These are phyloP conservation scores for Acer campestre DNA, from an alignment of 345 rosid species.

Conservation along the genomic window DNA sequence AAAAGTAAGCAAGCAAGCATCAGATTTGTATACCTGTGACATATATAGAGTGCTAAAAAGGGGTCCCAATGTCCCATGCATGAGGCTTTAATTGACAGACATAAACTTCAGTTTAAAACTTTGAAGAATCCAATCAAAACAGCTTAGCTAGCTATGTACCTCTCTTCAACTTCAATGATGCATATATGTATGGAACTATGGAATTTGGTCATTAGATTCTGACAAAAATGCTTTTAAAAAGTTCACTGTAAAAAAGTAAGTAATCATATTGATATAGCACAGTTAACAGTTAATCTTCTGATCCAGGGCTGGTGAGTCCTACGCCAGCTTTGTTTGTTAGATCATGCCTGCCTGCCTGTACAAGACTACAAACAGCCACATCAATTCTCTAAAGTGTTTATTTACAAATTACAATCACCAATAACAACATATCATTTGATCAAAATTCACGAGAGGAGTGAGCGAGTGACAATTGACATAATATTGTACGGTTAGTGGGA, in stretches of 20 bases:
- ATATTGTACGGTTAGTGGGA: slow-evolving; percentile 13
- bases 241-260: slow-evolving; percentile 15
- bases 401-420: not conserved
- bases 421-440: not conserved
- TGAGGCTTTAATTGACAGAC: slow-evolving; percentile 23
- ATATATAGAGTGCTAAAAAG: slow-evolving; percentile 13
- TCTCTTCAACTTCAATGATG: slow-evolving; percentile 24
- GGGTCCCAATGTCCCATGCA: slow-evolving; percentile 22
- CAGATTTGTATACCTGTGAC: not conserved
- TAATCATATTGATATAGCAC: slow-evolving; percentile 18
- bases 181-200: slow-evolving; percentile 24
- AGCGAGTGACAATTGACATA: not conserved
- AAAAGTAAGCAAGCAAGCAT: not conserved
- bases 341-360: slow-evolving; percentile 16
- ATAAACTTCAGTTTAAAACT: slow-evolving; percentile 26
- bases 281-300: slow-evolving; percentile 10
- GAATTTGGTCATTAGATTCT: slow-evolving; percentile 31
- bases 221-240: slow-evolving; percentile 23
- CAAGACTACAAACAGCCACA: not conserved
- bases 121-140: slow-evolving; percentile 24
- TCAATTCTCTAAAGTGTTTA: not conserved
- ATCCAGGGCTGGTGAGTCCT: slow-evolving; percentile 20
- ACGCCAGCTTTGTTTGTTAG: slow-evolving; percentile 19
- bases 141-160: slow-evolving; percentile 4
- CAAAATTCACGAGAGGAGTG: not conserved